Percentiles rank a stretch among this genome's conserved stretches.
These are phyloP conservation scores for Cornus suecica DNA, from an alignment of 148 eudicot genomes.

Conservation along the genomic window DNA sequence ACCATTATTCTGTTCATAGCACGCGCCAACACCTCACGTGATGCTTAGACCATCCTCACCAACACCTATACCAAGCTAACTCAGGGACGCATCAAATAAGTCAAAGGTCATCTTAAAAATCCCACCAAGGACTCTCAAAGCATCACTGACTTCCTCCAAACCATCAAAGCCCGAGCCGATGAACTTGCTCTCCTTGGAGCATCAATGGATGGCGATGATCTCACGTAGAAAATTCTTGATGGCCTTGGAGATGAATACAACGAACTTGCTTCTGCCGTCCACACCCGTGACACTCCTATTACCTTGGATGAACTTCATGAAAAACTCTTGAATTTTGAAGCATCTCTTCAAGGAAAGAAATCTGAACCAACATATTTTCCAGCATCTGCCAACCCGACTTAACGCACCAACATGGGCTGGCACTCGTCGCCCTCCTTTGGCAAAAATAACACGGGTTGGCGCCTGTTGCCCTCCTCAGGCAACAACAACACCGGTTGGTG, in stretches of 20 bases:
- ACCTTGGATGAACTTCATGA: neutral
- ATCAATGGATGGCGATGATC: neutral
- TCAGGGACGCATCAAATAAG: neutral
- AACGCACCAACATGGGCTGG: neutral
- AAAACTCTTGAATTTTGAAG: neutral
- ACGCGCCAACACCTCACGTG: neutral
- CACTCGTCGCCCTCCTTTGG: neutral
- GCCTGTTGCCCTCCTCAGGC: too few species aligned
- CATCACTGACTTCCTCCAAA: neutral
- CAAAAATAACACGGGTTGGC: too few species aligned
- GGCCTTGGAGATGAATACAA: neutral
- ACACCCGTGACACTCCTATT: neutral
- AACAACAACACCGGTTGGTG: too few species aligned
- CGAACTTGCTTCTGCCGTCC: neutral
- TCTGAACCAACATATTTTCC: neutral
- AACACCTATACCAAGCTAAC: neutral
- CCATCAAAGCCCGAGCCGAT: neutral
- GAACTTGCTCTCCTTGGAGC: neutral
- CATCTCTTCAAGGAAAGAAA: neutral
- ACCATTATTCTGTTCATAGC: neutral
- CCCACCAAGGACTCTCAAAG: neutral
- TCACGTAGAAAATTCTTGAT: neutral
- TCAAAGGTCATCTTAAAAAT: neutral
- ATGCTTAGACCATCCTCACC: neutral
- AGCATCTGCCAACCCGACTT: neutral